A percentile compares a stretch with the other conserved stretches of the same genome.
Conservation (phyloP, 331 rosid species). For the Acacia pycnantha region DNA sequence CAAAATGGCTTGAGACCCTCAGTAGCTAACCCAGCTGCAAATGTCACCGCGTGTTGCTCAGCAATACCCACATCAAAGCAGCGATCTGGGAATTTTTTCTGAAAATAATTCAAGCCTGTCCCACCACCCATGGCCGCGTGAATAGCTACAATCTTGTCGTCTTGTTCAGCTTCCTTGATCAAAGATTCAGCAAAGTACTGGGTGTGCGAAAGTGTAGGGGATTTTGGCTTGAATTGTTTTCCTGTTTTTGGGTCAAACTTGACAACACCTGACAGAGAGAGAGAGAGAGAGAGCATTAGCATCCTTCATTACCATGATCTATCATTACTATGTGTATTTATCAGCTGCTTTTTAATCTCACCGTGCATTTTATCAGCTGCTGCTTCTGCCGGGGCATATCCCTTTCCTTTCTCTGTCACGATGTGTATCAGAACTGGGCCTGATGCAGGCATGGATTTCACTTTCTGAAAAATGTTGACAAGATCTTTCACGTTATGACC, state of each 20-base stretch:
- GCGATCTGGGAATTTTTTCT: slow-evolving; percentile 68
- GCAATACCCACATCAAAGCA: slow-evolving; percentile 91
- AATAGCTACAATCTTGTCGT: slow-evolving; percentile 66
- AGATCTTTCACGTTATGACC: slow-evolving; percentile 72
- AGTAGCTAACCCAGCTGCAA: slow-evolving; percentile 84
- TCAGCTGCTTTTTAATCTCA: too few species aligned
- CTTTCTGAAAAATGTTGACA: slow-evolving; percentile 56
- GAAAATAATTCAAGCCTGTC: slow-evolving; percentile 80
- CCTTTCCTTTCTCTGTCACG: slow-evolving; percentile 84
- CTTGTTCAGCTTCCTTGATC: slow-evolving; percentile 75
- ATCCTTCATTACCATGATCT: background rate
- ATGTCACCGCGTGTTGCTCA: slow-evolving; percentile 84
- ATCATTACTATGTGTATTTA: background rate
- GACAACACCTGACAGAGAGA: slow-evolving; percentile 53
- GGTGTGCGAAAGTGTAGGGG: slow-evolving; percentile 59
- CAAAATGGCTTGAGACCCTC: slow-evolving; percentile 90
- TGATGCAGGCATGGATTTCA: slow-evolving; percentile 62
- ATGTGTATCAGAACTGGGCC: slow-evolving; percentile 82
- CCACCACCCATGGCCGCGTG: slow-evolving; percentile 94
- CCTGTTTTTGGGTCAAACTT: slow-evolving; percentile 76
- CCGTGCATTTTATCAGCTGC: slow-evolving; percentile 84
- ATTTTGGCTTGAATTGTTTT: slow-evolving; percentile 57
- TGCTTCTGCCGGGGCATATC: slow-evolving; percentile 82
- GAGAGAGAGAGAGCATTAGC: slow-evolving; percentile 7
- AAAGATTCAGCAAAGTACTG: slow-evolving; percentile 75